phyloP scores from a whole-genome alignment of 257 asterid species.

The Cynanchum wilfordii region DNA sequence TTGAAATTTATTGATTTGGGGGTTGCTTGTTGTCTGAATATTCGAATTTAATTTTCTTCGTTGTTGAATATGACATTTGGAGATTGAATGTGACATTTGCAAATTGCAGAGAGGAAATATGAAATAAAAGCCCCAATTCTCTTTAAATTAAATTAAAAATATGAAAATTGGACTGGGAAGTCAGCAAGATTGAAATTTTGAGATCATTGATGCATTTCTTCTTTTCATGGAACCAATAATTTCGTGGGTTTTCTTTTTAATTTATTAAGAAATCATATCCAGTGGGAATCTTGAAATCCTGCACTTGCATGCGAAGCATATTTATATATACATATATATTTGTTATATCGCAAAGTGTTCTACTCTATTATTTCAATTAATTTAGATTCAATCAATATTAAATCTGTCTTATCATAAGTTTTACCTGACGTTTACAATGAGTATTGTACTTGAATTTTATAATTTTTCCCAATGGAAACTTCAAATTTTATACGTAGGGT shows the following conservation, averaged over 20 bases:
- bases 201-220: not conserved
- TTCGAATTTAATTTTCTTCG: not conserved
- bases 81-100: constrained; percentile 13
- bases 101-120: constrained; percentile 1
- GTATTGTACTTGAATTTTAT: too few species aligned
- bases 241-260: not conserved
- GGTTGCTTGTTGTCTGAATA: not conserved
- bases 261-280: not conserved
- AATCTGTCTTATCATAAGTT: too few species aligned
- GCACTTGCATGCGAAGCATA: too few species aligned
- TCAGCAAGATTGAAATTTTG: not conserved
- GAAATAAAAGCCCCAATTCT: not conserved
- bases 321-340: too few species aligned
- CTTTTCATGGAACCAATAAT: not conserved
- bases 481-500: too few species aligned
- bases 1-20: too few species aligned
- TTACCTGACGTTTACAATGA: too few species aligned
- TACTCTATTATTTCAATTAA: too few species aligned
- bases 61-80: constrained; percentile 12
- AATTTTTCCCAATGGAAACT: too few species aligned
- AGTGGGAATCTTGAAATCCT: not conserved
- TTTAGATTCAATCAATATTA: too few species aligned
- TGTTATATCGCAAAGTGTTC: too few species aligned
- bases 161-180: not conserved
- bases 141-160: not conserved